Conservation (phyloP, 2,329 filamentous ascomycete genomes). For the Xylogone sp. region DNA sequence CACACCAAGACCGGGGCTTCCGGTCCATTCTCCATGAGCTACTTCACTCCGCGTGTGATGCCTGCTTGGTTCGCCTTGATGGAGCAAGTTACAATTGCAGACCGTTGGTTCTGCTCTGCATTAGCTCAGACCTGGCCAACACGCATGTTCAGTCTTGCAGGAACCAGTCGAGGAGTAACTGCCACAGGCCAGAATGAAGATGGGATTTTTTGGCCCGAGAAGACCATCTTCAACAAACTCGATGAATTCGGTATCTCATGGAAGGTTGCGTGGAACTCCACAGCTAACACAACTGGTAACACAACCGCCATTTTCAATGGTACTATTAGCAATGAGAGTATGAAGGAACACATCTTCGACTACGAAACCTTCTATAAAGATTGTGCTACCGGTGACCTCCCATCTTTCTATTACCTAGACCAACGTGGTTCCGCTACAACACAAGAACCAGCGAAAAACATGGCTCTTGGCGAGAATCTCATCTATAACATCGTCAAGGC, state of each 20-base stretch:
- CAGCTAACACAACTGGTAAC: not conserved
- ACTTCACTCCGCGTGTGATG: not conserved
- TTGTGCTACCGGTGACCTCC: not conserved
- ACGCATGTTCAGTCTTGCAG: not conserved
- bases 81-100: not conserved
- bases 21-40: not conserved
- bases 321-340: not conserved
- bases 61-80: not conserved
- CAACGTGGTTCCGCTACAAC: not conserved
- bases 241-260: not conserved
- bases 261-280: not conserved
- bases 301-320: not conserved
- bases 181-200: not conserved
- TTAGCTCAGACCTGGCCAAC: not conserved
- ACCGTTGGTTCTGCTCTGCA: not conserved
- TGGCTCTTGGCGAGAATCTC: not conserved
- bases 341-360: not conserved
- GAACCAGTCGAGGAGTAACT: not conserved
- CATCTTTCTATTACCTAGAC: not conserved
- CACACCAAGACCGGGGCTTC: not conserved
- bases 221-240: not conserved
- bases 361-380: not conserved
- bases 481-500: not conserved
- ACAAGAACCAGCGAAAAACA: not conserved
- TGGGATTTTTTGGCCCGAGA: not conserved